These are phyloP conservation scores for Rhypophila decipiens DNA, from an alignment of 495 filamentous ascomycete species.

Conservation along the genomic window DNA sequence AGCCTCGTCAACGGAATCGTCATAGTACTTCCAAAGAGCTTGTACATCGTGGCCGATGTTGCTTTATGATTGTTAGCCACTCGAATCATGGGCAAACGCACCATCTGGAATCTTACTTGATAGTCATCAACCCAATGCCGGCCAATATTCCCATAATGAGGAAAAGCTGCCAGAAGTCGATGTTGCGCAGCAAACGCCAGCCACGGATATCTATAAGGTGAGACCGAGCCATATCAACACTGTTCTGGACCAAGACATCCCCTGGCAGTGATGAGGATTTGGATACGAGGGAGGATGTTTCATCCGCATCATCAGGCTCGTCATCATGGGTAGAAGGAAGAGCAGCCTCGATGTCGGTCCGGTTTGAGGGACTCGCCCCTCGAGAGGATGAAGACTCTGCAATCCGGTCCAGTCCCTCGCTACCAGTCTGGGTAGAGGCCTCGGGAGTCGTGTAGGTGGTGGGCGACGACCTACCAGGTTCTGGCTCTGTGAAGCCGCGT, in stretches of 20 bases:
- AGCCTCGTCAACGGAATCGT: slow-evolving; percentile 60
- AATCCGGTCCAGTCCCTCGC: slow-evolving; percentile 5
- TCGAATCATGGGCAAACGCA: too few relatives aligned
- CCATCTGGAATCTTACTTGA: too few relatives aligned
- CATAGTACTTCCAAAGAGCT: slow-evolving; percentile 74
- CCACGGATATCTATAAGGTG: slow-evolving; percentile 87
- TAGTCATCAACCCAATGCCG: slow-evolving; percentile 95
- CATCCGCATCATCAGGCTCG: slow-evolving; percentile 48
- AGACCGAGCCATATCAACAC: slow-evolving; percentile 51
- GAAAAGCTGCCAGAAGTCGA: slow-evolving; percentile 90
- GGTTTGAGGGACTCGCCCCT: slow-evolving; percentile 11
- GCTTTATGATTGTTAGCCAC: too few relatives aligned
- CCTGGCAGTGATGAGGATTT: slow-evolving; percentile 44
- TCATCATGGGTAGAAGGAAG: slow-evolving; percentile 18
- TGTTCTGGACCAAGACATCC: slow-evolving; percentile 43
- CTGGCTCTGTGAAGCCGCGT: slow-evolving; percentile 35
- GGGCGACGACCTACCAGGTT: slow-evolving; percentile 59
- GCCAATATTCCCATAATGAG: slow-evolving; percentile 78
- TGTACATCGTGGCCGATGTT: slow-evolving; percentile 93
- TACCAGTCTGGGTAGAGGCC: slow-evolving; percentile 17
- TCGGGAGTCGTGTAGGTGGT: slow-evolving; percentile 26
- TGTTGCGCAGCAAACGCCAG: slow-evolving; percentile 60
- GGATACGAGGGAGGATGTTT: slow-evolving; percentile 80
- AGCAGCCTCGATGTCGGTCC: slow-evolving; percentile 33
- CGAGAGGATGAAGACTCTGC: slow-evolving; percentile 10